Percentiles rank a stretch among this genome's conserved stretches.
Conservation (phyloP, 352 stramenopile genomes). For the Sclerospora graminicola region DNA sequence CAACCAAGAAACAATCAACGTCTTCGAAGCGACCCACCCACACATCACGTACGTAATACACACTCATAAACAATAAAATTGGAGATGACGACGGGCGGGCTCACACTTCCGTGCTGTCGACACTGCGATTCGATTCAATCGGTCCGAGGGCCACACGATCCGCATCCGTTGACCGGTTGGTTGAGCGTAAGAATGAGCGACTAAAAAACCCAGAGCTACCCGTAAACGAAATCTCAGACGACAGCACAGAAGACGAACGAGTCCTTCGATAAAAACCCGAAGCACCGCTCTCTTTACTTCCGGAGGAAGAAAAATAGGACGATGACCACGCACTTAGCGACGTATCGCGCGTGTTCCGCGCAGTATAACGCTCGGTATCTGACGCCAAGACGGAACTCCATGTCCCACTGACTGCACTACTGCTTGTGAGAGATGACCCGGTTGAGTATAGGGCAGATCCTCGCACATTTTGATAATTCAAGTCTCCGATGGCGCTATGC, state of each 20-base stretch:
- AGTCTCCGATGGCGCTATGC: conserved; percentile 9
- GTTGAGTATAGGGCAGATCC: conserved; percentile 23
- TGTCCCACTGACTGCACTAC: conserved; percentile 37
- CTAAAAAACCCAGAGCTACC: conserved; percentile 8
- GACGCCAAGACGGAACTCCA: conserved; percentile 74
- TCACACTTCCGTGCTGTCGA: background rate
- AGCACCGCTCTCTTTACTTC: conserved; percentile 13
- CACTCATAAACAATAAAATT: background rate
- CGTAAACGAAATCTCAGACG: conserved; percentile 7
- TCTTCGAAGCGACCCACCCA: background rate
- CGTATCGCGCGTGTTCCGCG: conserved; percentile 62
- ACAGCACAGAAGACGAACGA: conserved; percentile 7
- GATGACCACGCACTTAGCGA: conserved; percentile 46
- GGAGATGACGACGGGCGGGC: background rate
- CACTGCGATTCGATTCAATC: background rate
- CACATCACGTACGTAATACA: background rate
- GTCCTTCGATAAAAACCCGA: conserved; percentile 9
- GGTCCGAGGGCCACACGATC: background rate
- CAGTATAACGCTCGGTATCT: conserved; percentile 31
- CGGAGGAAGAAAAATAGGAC: conserved; percentile 30
- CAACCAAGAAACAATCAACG: too few relatives aligned
- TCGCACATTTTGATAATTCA: conserved; percentile 12
- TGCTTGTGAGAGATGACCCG: conserved; percentile 39
- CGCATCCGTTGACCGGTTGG: background rate
- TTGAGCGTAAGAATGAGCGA: background rate